Evolutionary conservation across 305 asterid genomes (phyloP).

Genomic region (Fraxinus angustifolia): DNA sequence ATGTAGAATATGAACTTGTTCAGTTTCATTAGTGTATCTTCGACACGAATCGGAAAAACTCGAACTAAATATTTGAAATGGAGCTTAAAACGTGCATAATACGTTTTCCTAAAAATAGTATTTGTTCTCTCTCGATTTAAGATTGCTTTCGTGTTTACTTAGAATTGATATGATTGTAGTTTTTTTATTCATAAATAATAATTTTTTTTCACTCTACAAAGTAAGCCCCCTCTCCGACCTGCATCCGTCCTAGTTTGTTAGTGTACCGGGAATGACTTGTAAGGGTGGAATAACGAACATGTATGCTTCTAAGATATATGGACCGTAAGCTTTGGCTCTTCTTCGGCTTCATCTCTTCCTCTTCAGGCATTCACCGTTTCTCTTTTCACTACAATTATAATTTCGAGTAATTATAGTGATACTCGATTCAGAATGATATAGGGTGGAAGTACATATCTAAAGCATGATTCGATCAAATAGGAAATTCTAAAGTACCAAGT

Average conservation of each 20-base stretch:
- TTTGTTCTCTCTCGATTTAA: not conserved
- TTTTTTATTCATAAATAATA: not conserved
- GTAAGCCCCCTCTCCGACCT: not conserved
- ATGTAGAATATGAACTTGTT: not conserved
- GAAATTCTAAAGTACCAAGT: not conserved
- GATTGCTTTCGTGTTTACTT: not conserved
- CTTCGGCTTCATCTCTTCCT: not conserved
- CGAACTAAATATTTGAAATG: not conserved
- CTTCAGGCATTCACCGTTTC: not conserved
- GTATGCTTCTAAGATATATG: not conserved
- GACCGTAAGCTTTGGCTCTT: not conserved
- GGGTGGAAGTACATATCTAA: not conserved
- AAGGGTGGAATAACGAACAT: not conserved
- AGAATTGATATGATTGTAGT: not conserved
- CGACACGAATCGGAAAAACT: not conserved
- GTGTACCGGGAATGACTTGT: not conserved
- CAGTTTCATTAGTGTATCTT: not conserved
- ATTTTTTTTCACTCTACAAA: not conserved
- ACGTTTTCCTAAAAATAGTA: not conserved
- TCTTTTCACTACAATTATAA: not conserved
- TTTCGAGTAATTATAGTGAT: not conserved
- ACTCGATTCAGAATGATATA: not conserved
- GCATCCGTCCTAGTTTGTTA: not conserved
- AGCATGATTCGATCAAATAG: not conserved
- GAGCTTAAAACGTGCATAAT: not conserved